A percentile compares a stretch with the other conserved stretches of the same genome.
Conservation (phyloP, 2,329 filamentous ascomycete genomes). For the Aspergillus chevalieri region DNA sequence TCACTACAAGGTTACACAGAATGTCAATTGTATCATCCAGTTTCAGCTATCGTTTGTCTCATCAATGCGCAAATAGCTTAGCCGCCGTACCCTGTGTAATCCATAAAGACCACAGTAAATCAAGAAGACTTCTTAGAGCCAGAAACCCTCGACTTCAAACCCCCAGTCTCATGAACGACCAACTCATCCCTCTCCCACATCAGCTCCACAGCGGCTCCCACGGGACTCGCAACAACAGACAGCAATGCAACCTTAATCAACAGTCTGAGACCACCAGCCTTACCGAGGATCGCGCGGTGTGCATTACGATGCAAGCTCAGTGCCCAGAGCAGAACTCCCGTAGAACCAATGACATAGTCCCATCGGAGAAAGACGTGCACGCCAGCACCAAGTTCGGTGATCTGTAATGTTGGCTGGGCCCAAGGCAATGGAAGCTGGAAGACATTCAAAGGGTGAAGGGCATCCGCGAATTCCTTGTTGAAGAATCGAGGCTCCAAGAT, state of each 20-base stretch:
- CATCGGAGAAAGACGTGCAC: conserved; percentile 45
- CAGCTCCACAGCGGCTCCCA: conserved; percentile 39
- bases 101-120: not conserved
- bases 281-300: conserved; percentile 21
- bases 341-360: conserved; percentile 43
- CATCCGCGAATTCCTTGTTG: conserved; percentile 21
- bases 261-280: conserved; percentile 20
- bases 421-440: conserved; percentile 33
- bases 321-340: conserved; percentile 43
- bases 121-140: conserved; percentile 23
- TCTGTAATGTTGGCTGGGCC: conserved; percentile 18
- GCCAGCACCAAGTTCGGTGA: conserved; percentile 35
- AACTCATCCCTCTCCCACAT: conserved; percentile 48
- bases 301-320: conserved; percentile 29
- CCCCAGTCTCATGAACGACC: conserved; percentile 31
- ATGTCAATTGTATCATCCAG: too few relatives aligned
- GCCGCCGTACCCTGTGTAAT: too few relatives aligned
- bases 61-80: too few relatives aligned
- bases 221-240: conserved; percentile 37
- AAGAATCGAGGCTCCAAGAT: conserved; percentile 31
- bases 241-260: conserved; percentile 31
- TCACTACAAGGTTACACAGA: too few relatives aligned
- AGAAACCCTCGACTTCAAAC: conserved; percentile 24
- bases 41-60: too few relatives aligned
- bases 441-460: conserved; percentile 35